Percentiles rank a stretch among this genome's conserved stretches.
These are phyloP conservation scores for Phytophthora idaei DNA, from an alignment of 352 stramenopile species.

Conservation along the genomic window DNA sequence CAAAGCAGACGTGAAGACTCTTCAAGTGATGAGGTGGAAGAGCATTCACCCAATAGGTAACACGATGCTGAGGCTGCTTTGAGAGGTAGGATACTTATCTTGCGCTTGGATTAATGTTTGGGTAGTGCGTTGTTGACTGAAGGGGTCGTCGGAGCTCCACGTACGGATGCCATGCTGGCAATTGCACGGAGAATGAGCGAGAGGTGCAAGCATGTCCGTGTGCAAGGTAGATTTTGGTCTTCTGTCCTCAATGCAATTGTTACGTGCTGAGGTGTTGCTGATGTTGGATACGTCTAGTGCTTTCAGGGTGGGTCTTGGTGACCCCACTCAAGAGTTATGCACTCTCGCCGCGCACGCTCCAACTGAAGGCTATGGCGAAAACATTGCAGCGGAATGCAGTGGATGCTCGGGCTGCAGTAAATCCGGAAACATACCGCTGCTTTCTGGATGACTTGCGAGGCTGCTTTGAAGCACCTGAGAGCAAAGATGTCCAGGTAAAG, in stretches of 20 bases:
- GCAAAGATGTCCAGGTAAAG: constrained; percentile 35
- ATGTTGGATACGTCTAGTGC: constrained; percentile 26
- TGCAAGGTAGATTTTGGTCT: constrained; percentile 41
- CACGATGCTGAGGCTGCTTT: neutral
- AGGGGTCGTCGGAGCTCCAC: constrained; percentile 20
- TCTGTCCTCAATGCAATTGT: neutral
- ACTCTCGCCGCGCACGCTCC: constrained; percentile 44
- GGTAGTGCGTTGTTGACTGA: constrained; percentile 39
- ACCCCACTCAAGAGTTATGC: constrained; percentile 44
- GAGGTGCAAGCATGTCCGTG: constrained; percentile 32
- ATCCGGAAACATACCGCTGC: constrained; percentile 27
- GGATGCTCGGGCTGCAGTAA: constrained; percentile 31
- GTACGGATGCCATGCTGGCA: constrained; percentile 27
- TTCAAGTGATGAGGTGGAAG: constrained; percentile 14
- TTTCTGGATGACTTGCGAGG: constrained; percentile 36
- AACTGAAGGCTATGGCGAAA: constrained; percentile 42
- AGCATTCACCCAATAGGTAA: constrained; percentile 22
- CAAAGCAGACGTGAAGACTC: constrained; percentile 13
- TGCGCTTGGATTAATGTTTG: neutral
- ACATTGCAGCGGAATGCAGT: constrained; percentile 50
- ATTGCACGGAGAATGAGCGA: constrained; percentile 48
- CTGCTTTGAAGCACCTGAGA: constrained; percentile 28
- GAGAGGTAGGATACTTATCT: neutral
- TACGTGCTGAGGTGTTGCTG: constrained; percentile 3
- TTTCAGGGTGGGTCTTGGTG: constrained; percentile 33